phyloP scores from a whole-genome alignment of 495 filamentous ascomycete species.

The Aspergillus heteromorphus region DNA sequence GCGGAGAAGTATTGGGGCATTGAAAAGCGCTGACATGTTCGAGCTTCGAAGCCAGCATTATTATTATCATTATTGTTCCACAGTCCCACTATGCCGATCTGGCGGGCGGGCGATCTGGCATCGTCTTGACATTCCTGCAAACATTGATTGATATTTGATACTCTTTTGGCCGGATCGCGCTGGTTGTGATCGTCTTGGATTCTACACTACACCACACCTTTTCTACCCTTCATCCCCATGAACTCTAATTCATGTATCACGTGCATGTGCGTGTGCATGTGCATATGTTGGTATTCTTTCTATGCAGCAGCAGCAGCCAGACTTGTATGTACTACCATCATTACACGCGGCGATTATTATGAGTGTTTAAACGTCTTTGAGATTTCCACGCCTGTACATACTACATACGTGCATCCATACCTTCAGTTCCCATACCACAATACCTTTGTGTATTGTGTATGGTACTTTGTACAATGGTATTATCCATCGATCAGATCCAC shows the following conservation, averaged over 20 bases:
- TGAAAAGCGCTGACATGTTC: background rate
- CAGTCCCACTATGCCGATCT: background rate
- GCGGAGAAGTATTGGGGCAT: constrained; percentile 75
- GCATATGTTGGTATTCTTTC: background rate
- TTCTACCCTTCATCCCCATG: too few relatives aligned
- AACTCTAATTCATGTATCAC: too few relatives aligned
- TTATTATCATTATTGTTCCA: background rate
- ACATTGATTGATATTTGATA: too few relatives aligned
- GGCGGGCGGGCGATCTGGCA: background rate
- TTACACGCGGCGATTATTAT: background rate
- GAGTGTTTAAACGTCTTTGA: too few relatives aligned
- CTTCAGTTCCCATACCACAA: background rate
- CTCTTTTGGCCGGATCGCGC: background rate
- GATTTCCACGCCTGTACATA: background rate
- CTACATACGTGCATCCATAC: background rate
- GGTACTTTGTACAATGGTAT: too few relatives aligned
- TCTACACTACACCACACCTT: too few relatives aligned
- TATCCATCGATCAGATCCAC: too few relatives aligned
- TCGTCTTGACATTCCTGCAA: background rate
- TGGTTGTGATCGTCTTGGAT: background rate
- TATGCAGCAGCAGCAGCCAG: background rate
- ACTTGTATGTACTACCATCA: background rate
- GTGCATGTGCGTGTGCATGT: background rate
- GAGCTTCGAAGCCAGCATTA: too few relatives aligned
- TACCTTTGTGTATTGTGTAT: too few relatives aligned